phyloP scores from a whole-genome alignment of 1,284 basidiomycete species.

The Rhodofomes roseus region DNA sequence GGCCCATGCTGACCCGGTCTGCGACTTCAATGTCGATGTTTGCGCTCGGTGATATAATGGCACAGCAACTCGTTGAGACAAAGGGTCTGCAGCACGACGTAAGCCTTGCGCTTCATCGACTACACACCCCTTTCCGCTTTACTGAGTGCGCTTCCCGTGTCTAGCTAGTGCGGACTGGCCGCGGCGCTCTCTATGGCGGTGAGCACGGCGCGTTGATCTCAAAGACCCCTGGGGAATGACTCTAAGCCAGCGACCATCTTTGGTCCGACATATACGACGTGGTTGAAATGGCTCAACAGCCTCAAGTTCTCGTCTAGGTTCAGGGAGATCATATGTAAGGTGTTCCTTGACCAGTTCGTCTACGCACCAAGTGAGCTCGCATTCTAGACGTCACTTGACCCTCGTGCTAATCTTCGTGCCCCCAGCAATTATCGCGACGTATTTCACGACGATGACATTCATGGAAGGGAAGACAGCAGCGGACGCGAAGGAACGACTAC shows the following conservation, averaged over 20 bases:
- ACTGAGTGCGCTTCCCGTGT: background rate
- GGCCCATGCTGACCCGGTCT: background rate
- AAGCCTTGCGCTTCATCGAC: background rate
- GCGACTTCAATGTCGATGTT: background rate
- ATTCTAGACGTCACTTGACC: background rate
- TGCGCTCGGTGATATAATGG: background rate
- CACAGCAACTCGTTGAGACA: background rate
- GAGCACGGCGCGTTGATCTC: background rate
- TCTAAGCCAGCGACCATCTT: background rate
- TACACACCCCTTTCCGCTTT: too few species aligned
- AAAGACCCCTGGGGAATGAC: too few species aligned
- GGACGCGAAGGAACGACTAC: constrained; percentile 53
- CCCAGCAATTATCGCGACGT: constrained; percentile 61
- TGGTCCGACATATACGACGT: background rate
- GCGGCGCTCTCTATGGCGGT: background rate
- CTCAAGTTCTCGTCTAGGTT: background rate
- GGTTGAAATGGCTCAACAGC: background rate
- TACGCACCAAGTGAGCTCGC: background rate
- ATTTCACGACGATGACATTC: constrained; percentile 71
- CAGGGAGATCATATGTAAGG: background rate
- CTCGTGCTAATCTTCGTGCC: background rate
- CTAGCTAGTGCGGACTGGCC: background rate
- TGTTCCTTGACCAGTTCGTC: background rate
- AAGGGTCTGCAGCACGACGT: background rate
- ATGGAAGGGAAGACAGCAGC: constrained; percentile 62